Evolutionary conservation across 768 basidiomycete genomes (phyloP).

Genomic region (Mycena sanguinolenta): DNA sequence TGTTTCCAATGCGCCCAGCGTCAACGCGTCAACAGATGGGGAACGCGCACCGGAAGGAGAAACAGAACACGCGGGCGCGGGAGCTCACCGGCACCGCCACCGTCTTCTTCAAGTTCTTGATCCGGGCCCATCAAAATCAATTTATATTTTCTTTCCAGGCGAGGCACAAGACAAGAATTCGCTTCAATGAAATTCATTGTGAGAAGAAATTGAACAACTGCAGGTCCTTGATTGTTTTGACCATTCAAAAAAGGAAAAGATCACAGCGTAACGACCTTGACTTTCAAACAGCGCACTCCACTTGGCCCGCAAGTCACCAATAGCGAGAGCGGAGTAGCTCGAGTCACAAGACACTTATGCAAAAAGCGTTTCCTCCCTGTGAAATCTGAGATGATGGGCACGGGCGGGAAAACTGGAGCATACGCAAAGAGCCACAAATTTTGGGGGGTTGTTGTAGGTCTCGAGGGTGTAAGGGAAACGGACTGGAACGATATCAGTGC

Average conservation of each 20-base stretch:
- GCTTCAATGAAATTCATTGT: too few relatives aligned
- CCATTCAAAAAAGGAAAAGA: too few relatives aligned
- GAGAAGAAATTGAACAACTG: too few relatives aligned
- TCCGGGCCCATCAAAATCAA: neutral
- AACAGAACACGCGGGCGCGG: neutral
- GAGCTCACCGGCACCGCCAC: neutral
- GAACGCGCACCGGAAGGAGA: neutral
- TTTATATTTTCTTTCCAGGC: too few relatives aligned
- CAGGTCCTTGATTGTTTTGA: too few relatives aligned
- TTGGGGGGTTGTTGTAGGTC: slow-evolving; percentile 75
- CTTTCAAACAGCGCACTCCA: too few relatives aligned
- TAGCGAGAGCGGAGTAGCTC: neutral
- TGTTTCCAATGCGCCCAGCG: neutral
- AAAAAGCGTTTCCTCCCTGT: neutral
- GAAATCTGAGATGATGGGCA: neutral
- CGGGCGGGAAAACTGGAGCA: neutral
- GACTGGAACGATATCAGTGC: slow-evolving; percentile 48
- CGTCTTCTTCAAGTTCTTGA: neutral
- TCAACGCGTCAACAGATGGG: neutral
- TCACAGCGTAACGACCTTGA: too few relatives aligned
- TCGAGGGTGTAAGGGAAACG: slow-evolving; percentile 73
- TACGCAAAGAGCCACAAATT: slow-evolving; percentile 67
- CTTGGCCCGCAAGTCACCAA: too few relatives aligned
- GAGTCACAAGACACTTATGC: neutral
- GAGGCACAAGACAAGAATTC: too few relatives aligned